Evolutionary conservation across 1,139 yeast genomes (phyloP).

Genomic region (Groenewaldozyma auringiensis): DNA sequence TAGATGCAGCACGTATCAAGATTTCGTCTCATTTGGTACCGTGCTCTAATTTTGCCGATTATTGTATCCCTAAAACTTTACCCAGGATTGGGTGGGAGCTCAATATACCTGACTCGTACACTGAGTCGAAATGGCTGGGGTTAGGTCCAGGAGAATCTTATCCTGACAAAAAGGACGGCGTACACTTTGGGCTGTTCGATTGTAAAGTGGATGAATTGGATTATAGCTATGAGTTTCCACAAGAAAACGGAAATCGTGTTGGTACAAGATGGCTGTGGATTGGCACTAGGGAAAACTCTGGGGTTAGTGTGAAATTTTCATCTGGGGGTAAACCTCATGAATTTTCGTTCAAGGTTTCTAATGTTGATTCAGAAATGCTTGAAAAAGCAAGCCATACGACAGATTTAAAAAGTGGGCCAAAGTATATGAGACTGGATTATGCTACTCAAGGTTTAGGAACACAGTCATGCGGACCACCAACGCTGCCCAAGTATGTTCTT

Average conservation of each 20-base stretch:
- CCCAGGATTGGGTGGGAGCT: constrained; percentile 25
- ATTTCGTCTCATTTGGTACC: constrained; percentile 9
- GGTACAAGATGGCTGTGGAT: constrained; percentile 29
- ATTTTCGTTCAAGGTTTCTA: constrained; percentile 15
- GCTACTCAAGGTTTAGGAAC: constrained; percentile 32
- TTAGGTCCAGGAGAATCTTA: constrained; percentile 34
- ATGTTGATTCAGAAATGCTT: constrained; percentile 7
- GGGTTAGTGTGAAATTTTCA: constrained; percentile 4
- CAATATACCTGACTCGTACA: constrained; percentile 12
- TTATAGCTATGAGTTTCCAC: constrained; percentile 30
- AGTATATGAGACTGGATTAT: constrained; percentile 26
- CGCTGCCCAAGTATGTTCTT: constrained; percentile 12
- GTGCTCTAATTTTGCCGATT: constrained; percentile 5
- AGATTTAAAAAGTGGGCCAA: constrained; percentile 19
- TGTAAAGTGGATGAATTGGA: constrained; percentile 17
- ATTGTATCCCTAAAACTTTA: constrained; percentile 13
- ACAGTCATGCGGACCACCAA: constrained; percentile 33
- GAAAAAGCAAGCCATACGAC: constrained; percentile 28
- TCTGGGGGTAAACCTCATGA: constrained; percentile 2
- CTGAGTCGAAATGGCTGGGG: constrained; percentile 28
- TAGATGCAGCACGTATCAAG: constrained; percentile 5
- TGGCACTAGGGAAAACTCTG: constrained; percentile 4
- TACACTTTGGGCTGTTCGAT: constrained; percentile 20
- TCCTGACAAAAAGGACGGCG: constrained; percentile 28
- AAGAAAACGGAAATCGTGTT: constrained; percentile 32